phyloP scores from a whole-genome alignment of 805 yeast genomes.

The Zygosaccharomyces lentus region DNA sequence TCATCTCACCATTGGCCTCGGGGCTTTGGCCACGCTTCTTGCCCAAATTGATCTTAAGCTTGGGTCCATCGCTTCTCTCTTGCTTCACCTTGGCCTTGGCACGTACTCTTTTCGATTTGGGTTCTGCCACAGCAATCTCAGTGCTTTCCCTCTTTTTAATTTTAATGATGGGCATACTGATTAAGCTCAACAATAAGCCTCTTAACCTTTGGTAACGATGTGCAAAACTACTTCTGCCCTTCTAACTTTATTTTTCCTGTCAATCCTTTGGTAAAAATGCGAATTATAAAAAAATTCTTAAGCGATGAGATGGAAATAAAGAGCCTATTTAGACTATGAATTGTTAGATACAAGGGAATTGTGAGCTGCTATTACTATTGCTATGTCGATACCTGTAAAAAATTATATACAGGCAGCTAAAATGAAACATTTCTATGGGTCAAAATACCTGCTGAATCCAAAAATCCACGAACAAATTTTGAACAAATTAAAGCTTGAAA shows the following conservation, averaged over 20 bases:
- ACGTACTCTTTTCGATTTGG: conserved; percentile 25
- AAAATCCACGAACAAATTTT: conserved; percentile 36
- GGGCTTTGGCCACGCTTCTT: conserved; percentile 12
- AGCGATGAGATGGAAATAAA: conserved; percentile 6
- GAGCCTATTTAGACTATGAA: not conserved
- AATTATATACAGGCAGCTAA: conserved; percentile 11
- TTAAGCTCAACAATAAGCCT: not conserved
- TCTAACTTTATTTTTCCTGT: not conserved
- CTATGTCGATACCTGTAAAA: conserved; percentile 15
- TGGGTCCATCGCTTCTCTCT: conserved; percentile 17
- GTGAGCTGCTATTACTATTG: not conserved
- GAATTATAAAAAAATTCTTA: not conserved
- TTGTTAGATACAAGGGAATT: not conserved
- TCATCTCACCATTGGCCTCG: conserved; percentile 16
- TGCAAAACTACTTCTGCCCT: not conserved
- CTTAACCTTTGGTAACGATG: not conserved
- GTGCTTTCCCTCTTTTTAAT: conserved; percentile 27
- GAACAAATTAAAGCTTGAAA: conserved; percentile 43
- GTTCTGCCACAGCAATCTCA: conserved; percentile 14
- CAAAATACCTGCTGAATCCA: conserved; percentile 24
- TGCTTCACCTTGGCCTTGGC: conserved; percentile 18
- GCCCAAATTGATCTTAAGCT: conserved; percentile 25
- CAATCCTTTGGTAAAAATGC: not conserved
- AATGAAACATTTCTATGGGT: conserved; percentile 24
- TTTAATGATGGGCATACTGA: conserved; percentile 27